A percentile compares a stretch with the other conserved stretches of the same genome.
Evolutionary conservation across 139 green algal species (phyloP).

Genomic region (Penium margaritaceum): DNA sequence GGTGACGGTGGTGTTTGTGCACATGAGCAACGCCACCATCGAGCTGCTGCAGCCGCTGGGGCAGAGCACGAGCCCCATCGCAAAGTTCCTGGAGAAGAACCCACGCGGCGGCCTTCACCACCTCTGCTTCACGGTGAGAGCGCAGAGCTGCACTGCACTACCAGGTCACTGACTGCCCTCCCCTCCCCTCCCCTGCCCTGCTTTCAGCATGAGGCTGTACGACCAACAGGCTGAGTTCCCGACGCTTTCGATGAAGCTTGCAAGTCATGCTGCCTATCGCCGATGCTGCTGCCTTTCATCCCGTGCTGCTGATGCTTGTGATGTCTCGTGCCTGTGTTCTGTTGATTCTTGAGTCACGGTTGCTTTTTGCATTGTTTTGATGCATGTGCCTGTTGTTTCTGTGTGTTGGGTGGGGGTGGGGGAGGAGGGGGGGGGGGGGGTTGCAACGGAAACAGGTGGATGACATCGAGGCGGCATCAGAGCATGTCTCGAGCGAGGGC

Average conservation of each 20-base stretch:
- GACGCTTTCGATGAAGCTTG: too few relatives aligned
- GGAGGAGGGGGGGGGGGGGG: too few relatives aligned
- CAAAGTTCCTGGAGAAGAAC: slow-evolving; percentile 56
- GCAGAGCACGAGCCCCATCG: slow-evolving; percentile 47
- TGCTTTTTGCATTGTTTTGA: too few relatives aligned
- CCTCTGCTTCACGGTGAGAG: slow-evolving; percentile 58
- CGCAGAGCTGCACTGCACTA: not conserved
- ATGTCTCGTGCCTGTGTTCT: too few relatives aligned
- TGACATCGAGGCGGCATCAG: slow-evolving; percentile 6
- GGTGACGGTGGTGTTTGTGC: slow-evolving; percentile 61
- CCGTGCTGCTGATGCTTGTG: too few relatives aligned
- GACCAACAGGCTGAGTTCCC: too few relatives aligned
- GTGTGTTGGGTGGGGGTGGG: too few relatives aligned
- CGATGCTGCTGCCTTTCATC: too few relatives aligned
- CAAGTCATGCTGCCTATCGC: too few relatives aligned
- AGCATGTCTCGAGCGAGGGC: not conserved
- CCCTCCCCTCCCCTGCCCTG: not conserved
- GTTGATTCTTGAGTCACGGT: too few relatives aligned
- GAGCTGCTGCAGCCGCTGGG: slow-evolving; percentile 63
- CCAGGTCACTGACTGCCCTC: not conserved
- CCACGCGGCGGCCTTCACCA: slow-evolving; percentile 59
- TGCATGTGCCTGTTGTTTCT: not conserved
- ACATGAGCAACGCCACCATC: slow-evolving; percentile 59
- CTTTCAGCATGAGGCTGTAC: too few relatives aligned
- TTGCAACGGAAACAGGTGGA: too few relatives aligned